Evolutionary conservation across 2,329 filamentous ascomycete species (phyloP), one percentile per base, ranked within the genome.

Genomic region (Alternaria burnsii): DNA sequence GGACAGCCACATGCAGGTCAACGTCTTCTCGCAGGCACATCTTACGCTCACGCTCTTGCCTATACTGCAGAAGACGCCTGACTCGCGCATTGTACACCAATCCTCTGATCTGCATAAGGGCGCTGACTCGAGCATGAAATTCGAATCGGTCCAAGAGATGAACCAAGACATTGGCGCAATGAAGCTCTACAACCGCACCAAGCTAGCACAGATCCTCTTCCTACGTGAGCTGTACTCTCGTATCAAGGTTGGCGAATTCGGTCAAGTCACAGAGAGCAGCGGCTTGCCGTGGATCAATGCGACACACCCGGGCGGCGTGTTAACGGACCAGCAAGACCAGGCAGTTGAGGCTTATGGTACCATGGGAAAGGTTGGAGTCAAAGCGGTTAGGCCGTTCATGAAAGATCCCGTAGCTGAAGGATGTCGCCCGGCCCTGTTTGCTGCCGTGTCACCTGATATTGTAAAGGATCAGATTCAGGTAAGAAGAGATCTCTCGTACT

Each of bases 1-100:
- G 52, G 83, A 85, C 68, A 78, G 75, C 43, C 81, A 84, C 66
- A 84, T 85, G 74, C 81, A 84, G 68, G 78, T 84, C 63, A 85
- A 85, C 62, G 75, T 83, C 60, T 79, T 85, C 64, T 78, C 82
- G 16, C 83, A 84, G 62, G 80, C 83, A 60, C 83, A 84, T 64
- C 76, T 86, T 1, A 75, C 79, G n/a, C 76, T 83, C 61, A 78
- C 72, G 0, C 74, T 85, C 9, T 78, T 85, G 7, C 82, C 82
- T 1, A 64, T 80, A 36, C 77, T 85, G 7, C 73, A 79, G 59
- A 76, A 76, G 52, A 84, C 82, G 5, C 76, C 76, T 1, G 73
- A 82, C 64, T 82, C 81, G 20, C 79, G 83, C 12, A 75, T 85
- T 3, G 83, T 85, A 20, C 73, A 82, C 46, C 82, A 85, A 63